Conservation (phyloP, 805 yeast genomes). For the Metschnikowia reukaufii region DNA sequence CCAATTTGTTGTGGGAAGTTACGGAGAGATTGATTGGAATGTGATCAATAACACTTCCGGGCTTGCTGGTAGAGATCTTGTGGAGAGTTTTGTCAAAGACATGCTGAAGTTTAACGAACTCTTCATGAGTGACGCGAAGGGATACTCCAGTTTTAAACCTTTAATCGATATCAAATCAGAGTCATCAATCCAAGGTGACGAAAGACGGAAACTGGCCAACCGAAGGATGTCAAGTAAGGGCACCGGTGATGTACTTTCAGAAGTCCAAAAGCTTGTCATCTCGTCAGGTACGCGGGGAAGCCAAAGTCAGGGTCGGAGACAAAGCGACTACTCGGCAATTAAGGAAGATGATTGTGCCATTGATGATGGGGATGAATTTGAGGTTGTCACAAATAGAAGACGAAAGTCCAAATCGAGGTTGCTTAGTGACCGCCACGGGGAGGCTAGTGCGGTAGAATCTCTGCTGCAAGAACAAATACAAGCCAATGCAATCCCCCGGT, state of each 20-base stretch:
- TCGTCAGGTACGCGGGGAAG: neutral
- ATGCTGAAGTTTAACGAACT: constrained; percentile 26
- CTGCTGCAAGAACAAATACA: neutral
- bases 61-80: neutral
- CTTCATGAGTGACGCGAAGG: constrained; percentile 37
- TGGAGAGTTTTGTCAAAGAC: constrained; percentile 23
- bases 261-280: constrained; percentile 27
- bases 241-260: constrained; percentile 23
- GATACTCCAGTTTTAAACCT: constrained; percentile 35
- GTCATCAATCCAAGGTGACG: constrained; percentile 11
- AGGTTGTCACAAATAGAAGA: constrained; percentile 26
- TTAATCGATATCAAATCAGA: constrained; percentile 33
- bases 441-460: neutral
- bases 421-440: neutral
- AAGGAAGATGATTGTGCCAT: constrained; percentile 20
- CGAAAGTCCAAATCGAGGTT: constrained; percentile 16
- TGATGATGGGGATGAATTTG: constrained; percentile 28
- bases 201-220: constrained; percentile 24
- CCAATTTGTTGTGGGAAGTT: constrained; percentile 21
- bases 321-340: neutral
- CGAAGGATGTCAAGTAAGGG: constrained; percentile 25
- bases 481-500: neutral
- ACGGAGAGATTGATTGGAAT: constrained; percentile 19
- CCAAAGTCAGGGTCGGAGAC: neutral
- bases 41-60: neutral